Conservation (phyloP, 148 eudicot genomes). For the Rhododendron henanense region DNA sequence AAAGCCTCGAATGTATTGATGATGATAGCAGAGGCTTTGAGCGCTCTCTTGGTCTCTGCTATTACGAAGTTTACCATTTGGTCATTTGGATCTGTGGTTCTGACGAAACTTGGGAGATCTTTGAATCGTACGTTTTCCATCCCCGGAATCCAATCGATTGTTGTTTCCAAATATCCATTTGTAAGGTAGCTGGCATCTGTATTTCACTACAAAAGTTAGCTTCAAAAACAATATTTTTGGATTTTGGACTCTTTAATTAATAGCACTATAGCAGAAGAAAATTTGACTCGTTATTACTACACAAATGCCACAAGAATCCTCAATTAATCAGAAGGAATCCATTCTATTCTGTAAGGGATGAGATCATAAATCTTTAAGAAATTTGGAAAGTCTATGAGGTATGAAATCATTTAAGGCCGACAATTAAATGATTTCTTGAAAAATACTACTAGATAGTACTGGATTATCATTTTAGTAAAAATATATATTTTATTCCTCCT, state of each 20-base stretch:
- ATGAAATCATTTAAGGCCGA: too few relatives aligned
- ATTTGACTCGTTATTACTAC: too few relatives aligned
- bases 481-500: neutral
- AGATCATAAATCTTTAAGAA: too few relatives aligned
- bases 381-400: too few relatives aligned
- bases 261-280: too few relatives aligned
- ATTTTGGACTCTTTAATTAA: too few relatives aligned
- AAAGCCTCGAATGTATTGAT: slow-evolving; percentile 54
- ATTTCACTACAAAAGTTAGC: neutral
- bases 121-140: slow-evolving; percentile 25
- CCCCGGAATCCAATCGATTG: slow-evolving; percentile 36
- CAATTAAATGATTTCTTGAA: too few relatives aligned
- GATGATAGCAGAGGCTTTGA: slow-evolving; percentile 35
- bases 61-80: slow-evolving; percentile 16
- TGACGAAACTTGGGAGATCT: slow-evolving; percentile 45
- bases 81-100: slow-evolving; percentile 26
- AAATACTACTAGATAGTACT: too few relatives aligned
- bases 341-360: too few relatives aligned
- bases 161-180: slow-evolving; percentile 50
- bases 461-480: too few relatives aligned
- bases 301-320: too few relatives aligned
- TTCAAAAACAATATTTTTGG: neutral
- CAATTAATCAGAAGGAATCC: too few relatives aligned
- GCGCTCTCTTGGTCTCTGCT: slow-evolving; percentile 14
- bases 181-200: slow-evolving; percentile 38